Evolutionary conservation across 2,329 filamentous ascomycete genomes (phyloP), one percentile per base, ranked within the genome.

Genomic region (Myotisia sp.): DNA sequence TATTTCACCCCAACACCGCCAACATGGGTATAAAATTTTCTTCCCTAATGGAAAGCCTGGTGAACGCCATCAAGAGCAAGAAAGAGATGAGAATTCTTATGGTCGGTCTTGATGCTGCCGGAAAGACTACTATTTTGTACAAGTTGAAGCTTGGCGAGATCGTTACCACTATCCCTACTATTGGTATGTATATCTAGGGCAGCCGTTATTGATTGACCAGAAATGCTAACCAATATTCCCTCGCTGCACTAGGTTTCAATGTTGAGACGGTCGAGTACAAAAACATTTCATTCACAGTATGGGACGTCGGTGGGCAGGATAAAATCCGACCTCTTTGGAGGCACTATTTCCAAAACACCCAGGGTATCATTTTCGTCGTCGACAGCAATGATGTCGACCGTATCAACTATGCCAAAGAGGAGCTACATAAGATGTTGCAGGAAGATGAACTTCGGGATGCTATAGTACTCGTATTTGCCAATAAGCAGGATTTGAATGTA

Each of bases 1-100:
- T 16, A 13, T 30, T 26, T 33, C 14, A 17, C 35, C 29, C 26
- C 29, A 42, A 42, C 29, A 57, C 57, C 54, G 53, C 56, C 58
- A 86, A 65, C 65, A 98, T 98, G 90, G 90, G 90, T 92, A 74
- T 95, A 65, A 76, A 80, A 60, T 84, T 95, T 68, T 95, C 86
- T 55, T 93, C 90, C 75, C 64, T 95, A 59, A 90, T 95, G 64
- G 83, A 92, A 62, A 77, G 79, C 70, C 75, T 95, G 64, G 93
- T 84, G 79, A 23, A 23, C 18, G n/a, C n/a, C n/a, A n/a, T n/a
- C n/a, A n/a, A n/a, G n/a, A 85, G 87, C 58, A 93, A 93, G 80
- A 95, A 95, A 79, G 90, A 98, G 77, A 98, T 98, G 90, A 79
- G 90, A 73, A 94, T 98, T 70, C 67, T 98, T 66, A 98, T 98